Conservation (phyloP, 208 protist species). For the Wallacemonas rigidus region DNA sequence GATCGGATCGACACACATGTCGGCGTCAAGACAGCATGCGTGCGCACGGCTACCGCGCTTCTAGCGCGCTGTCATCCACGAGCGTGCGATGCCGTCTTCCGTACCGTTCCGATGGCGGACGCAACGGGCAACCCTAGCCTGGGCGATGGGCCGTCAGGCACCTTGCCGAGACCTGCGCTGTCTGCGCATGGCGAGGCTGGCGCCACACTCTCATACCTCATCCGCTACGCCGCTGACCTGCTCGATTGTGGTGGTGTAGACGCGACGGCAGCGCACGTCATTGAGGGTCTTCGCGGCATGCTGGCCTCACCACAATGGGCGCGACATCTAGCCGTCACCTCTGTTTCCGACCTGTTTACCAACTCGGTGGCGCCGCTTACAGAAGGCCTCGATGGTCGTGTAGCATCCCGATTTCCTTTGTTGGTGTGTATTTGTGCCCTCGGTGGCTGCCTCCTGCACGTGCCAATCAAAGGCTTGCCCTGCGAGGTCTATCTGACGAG, state of each 20-base stretch:
- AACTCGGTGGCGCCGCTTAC: too few species aligned
- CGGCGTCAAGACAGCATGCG: conserved; percentile 28
- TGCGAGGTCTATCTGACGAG: background rate
- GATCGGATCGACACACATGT: conserved; percentile 25
- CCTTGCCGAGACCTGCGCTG: too few species aligned
- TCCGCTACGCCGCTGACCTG: background rate
- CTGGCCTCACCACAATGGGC: conserved; percentile 7
- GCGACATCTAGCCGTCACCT: background rate
- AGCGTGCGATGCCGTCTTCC: conserved; percentile 25
- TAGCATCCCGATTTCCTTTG: conserved; percentile 5
- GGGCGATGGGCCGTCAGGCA: too few species aligned
- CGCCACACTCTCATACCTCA: background rate
- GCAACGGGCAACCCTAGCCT: background rate
- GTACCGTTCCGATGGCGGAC: conserved; percentile 8
- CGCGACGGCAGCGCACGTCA: conserved; percentile 27
- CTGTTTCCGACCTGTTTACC: background rate
- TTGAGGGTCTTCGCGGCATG: conserved; percentile 9
- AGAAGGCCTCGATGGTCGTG: too few species aligned
- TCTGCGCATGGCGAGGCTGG: background rate
- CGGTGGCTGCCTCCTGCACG: conserved; percentile 27
- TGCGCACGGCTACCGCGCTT: conserved; percentile 29
- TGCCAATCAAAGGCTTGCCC: conserved; percentile 12
- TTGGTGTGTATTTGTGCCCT: conserved; percentile 34
- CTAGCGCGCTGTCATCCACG: conserved; percentile 42
- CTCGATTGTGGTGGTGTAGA: conserved; percentile 24